A percentile compares a stretch with the other conserved stretches of the same genome.
These are phyloP conservation scores for Xylaria intraflava DNA, from an alignment of 495 filamentous ascomycete species.

Conservation along the genomic window DNA sequence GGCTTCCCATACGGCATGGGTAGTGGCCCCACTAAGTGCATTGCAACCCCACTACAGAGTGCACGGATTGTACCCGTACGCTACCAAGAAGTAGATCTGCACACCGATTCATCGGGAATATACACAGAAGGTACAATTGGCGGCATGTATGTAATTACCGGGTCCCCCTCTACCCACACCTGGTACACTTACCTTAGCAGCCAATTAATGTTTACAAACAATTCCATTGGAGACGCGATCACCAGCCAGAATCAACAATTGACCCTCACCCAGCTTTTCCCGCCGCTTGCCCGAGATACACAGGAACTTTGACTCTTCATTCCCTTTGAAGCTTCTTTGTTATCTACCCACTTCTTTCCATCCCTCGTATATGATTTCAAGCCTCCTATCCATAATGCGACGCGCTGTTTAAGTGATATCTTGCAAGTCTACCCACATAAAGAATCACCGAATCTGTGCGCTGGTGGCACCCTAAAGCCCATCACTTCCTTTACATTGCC, in stretches of 20 bases:
- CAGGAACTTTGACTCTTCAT: not conserved
- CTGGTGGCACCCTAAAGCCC: not conserved
- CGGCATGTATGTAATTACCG: no score
- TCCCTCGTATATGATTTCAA: not conserved
- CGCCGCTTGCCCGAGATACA: not conserved
- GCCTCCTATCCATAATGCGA: constrained; percentile 5
- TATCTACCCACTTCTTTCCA: not conserved
- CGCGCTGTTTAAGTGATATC: constrained; percentile 1
- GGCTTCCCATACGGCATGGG: no score
- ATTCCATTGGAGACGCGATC: constrained; percentile 20
- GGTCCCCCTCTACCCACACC: constrained; percentile 13
- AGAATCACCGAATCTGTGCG: not conserved
- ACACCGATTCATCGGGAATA: no score
- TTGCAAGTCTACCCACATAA: not conserved
- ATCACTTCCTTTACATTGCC: not conserved
- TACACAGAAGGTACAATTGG: no score
- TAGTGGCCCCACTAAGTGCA: no score
- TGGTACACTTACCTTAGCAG: no score
- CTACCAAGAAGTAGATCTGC: no score
- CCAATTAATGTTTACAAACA: constrained; percentile 31
- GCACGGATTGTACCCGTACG: no score
- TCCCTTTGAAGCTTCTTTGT: not conserved
- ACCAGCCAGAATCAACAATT: not conserved
- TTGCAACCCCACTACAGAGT: no score
- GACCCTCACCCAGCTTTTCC: not conserved